A percentile compares a stretch with the other conserved stretches of the same genome.
These are phyloP conservation scores for Podospora anserina DNA, from an alignment of 495 filamentous ascomycete species.

Conservation along the genomic window DNA sequence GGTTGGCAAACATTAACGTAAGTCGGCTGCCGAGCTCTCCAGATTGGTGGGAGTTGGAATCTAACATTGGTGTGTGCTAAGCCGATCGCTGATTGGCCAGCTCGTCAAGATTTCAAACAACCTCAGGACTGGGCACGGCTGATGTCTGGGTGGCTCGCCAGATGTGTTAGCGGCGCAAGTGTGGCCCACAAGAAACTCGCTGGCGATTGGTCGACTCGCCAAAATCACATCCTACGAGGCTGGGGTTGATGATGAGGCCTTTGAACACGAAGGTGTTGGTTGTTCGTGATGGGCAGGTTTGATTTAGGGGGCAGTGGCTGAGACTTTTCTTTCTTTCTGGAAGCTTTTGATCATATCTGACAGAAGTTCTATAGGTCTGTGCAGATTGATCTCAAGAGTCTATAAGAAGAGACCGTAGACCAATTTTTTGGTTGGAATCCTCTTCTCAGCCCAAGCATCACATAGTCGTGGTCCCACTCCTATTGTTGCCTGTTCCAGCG, in stretches of 20 bases:
- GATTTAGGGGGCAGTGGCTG: neutral
- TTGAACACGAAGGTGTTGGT: neutral
- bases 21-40: too few relatives aligned
- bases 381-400: neutral
- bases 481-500: neutral
- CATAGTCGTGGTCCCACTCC: neutral
- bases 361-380: neutral
- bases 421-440: too few relatives aligned
- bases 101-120: neutral
- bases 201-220: neutral
- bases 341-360: neutral
- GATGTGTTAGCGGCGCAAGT: neutral
- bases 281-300: neutral
- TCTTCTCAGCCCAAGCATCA: neutral
- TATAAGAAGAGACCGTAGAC: neutral
- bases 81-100: neutral
- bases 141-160: neutral
- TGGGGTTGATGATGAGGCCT: neutral
- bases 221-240: conserved; percentile 4
- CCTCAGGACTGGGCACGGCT: neutral
- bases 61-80: neutral
- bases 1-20: too few relatives aligned
- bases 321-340: neutral
- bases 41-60: too few relatives aligned
- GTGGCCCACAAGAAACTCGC: neutral